Evolutionary conservation across 495 filamentous ascomycete species (phyloP), one percentile per base, ranked within the genome.

Genomic region (Talaromyces liani): DNA sequence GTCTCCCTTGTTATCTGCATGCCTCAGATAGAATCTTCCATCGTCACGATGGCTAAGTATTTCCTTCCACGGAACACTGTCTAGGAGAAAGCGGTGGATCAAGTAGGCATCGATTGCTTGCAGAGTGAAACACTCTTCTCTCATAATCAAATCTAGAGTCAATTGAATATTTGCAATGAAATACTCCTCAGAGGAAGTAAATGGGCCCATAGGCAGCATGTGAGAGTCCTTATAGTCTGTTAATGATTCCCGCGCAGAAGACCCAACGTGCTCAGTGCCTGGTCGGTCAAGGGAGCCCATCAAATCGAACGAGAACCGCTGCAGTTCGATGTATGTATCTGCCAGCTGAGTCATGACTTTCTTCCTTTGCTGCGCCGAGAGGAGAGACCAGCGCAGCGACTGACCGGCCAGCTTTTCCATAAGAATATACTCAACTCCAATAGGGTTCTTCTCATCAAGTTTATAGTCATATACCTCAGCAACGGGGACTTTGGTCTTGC

Each of bases 1-100:
- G 58, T 79, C 76, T 1, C 77, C 78, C 63, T 79, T 80, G 58
- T 81, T 73, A 67, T 80, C 77, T 29, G 66, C 65, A 64, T 82
- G 73, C 58, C 73, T 74, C 6, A 82, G 68, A 60, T 75, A 82
- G 65, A 77, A 81, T 39, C 63, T 66, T 14, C 60, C 70, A 29
- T 72, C 71, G 24, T 73, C 67, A 33, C 67, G 62, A 31, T 51
- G 25, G 57, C 64, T 60, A 24, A 24, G 22, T 24, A 10, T 33
- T 41, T 64, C 41, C 29, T 66, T 49, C 1, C 22, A 24, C 22
- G 55, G 41, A n/a, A 70, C 47, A 2, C 20, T 66, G 54, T 79
- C 77, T 5, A 73, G 57, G n/a, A 75, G 70, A 69, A 70, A 79
- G 8, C 71, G 69, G 67, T 77, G 72, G 34, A 73, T 66, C 20